Evolutionary conservation across 2,329 filamentous ascomycete genomes (phyloP).

Genomic region (Penicillium sp.): DNA sequence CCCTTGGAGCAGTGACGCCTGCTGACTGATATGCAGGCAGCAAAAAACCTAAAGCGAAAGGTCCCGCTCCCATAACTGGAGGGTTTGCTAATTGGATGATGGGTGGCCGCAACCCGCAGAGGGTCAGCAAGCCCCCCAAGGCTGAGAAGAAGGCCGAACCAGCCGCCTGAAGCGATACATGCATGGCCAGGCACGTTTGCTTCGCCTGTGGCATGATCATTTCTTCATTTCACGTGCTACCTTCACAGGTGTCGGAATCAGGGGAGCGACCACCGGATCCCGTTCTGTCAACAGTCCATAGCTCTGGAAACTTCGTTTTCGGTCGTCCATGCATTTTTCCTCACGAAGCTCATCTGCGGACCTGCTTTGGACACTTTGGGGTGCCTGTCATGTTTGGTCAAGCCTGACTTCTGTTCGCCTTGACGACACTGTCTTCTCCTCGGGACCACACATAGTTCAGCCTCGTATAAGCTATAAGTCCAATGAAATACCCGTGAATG

Average conservation of each 20-base stretch:
- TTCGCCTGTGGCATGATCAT: neutral
- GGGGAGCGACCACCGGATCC: neutral
- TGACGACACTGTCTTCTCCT: neutral
- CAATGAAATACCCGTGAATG: conserved; percentile 2
- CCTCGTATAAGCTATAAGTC: neutral
- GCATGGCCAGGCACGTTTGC: neutral
- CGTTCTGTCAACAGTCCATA: neutral
- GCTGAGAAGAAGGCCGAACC: conserved; percentile 47
- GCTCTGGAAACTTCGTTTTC: neutral
- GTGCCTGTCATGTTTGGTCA: neutral
- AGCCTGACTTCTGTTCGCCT: neutral
- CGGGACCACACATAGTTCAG: neutral
- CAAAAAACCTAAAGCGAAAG: conserved; percentile 31
- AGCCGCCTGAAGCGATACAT: conserved; percentile 10
- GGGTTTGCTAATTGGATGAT: conserved; percentile 47
- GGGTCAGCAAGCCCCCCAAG: conserved; percentile 42
- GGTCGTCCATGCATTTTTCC: neutral
- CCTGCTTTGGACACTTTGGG: neutral
- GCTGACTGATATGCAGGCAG: conserved; percentile 14
- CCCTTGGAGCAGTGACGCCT: neutral
- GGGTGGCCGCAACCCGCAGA: conserved; percentile 30
- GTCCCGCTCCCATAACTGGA: conserved; percentile 18
- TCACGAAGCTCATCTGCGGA: neutral
- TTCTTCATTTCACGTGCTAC: neutral
- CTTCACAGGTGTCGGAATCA: neutral